These are phyloP conservation scores for Shiraia sp. DNA, from an alignment of 2,329 filamentous ascomycete genomes.

Conservation along the genomic window DNA sequence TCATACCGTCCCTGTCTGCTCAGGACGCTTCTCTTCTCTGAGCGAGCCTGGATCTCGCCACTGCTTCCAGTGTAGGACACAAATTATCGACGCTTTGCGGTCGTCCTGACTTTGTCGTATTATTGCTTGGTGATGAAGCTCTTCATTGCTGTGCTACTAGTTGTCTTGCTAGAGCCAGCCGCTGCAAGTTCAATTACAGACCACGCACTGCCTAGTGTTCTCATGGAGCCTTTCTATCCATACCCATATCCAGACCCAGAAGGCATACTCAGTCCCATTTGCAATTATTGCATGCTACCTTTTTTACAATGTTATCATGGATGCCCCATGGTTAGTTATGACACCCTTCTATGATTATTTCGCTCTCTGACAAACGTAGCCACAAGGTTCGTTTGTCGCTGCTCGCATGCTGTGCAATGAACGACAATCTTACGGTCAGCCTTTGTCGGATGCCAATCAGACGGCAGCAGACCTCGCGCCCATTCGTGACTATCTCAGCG, in stretches of 20 bases:
- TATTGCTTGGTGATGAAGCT: slow-evolving; percentile 35
- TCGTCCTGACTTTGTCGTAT: no score
- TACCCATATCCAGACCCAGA: slow-evolving; percentile 35
- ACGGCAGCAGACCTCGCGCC: slow-evolving; percentile 8
- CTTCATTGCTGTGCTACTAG: slow-evolving; percentile 28
- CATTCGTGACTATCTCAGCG: slow-evolving; percentile 7
- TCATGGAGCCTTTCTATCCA: slow-evolving; percentile 26
- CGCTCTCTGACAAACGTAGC: slow-evolving; percentile 15
- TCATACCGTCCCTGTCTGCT: no score
- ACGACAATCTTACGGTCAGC: slow-evolving; percentile 1
- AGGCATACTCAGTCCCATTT: slow-evolving; percentile 26
- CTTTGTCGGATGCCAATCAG: slow-evolving; percentile 7
- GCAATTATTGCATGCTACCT: slow-evolving; percentile 27
- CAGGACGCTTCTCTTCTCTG: no score
- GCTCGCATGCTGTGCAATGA: slow-evolving; percentile 4
- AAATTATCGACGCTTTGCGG: no score
- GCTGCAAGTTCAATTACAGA: slow-evolving; percentile 31
- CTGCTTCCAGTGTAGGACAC: no score
- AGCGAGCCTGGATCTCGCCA: no score
- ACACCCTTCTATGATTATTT: neutral
- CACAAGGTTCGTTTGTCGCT: slow-evolving; percentile 11
- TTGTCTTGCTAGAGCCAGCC: slow-evolving; percentile 30
- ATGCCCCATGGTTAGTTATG: slow-evolving; percentile 21
- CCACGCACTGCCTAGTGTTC: slow-evolving; percentile 16
- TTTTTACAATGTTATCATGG: no score